phyloP scores from a whole-genome alignment of 495 filamentous ascomycete genomes.

The Penicillium canescens region DNA sequence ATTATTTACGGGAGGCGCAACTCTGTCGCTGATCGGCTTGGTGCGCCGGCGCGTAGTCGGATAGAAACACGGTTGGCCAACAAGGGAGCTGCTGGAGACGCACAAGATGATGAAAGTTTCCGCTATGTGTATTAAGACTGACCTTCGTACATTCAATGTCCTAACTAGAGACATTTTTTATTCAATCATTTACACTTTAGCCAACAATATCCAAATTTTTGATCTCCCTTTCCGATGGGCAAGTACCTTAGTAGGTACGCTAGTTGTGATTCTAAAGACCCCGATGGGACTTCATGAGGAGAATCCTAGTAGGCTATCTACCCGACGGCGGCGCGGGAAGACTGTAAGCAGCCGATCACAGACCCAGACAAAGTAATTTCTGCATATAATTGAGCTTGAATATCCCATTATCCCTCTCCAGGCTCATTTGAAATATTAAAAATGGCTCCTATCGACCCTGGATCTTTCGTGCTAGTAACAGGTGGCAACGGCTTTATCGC shows the following conservation, averaged over 20 bases:
- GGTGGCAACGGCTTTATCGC: constrained; percentile 51
- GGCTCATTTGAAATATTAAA: background rate
- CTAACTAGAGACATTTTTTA: too few relatives aligned
- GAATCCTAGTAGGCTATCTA: constrained; percentile 6
- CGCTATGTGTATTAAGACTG: constrained; percentile 27
- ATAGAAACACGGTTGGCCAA: constrained; percentile 14
- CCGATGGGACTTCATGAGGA: too few relatives aligned
- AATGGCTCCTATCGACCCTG: constrained; percentile 16
- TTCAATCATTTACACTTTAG: too few relatives aligned
- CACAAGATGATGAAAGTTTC: constrained; percentile 20
- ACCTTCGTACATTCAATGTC: too few relatives aligned
- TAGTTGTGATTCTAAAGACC: background rate
- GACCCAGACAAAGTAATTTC: too few relatives aligned
- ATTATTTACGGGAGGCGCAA: constrained; percentile 39
- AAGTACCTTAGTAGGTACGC: background rate
- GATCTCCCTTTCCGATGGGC: background rate
- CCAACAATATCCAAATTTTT: too few relatives aligned
- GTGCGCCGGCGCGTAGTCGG: constrained; percentile 15
- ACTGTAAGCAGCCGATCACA: background rate
- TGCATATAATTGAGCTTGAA: too few relatives aligned
- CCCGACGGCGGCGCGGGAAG: constrained; percentile 17
- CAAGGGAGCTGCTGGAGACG: constrained; percentile 6
- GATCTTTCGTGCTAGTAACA: constrained; percentile 41
- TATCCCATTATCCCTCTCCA: too few relatives aligned
- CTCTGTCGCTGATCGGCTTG: constrained; percentile 16